Evolutionary conservation across 495 filamentous ascomycete genomes (phyloP), one percentile per base, ranked within the genome.

Genomic region (Aspergillus taichungensis): DNA sequence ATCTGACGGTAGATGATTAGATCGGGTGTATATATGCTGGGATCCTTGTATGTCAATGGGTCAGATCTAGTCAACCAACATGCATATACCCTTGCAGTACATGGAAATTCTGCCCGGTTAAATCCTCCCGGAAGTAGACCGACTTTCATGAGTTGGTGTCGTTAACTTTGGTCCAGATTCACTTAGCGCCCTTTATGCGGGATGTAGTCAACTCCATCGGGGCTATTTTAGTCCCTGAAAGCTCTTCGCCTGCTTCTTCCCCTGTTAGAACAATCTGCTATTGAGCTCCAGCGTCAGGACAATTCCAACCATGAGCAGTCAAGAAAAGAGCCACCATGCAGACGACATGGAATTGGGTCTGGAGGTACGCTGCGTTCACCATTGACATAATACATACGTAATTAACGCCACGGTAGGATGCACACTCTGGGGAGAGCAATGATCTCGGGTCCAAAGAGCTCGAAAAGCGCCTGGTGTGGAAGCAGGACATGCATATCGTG

Each of bases 401-500:
- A 24, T 24, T 24, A 24, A 24, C 18, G 1, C 18, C 8, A 34
- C 35, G 30, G 1, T 13, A 35, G 37, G 30, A 12, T 9, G 14
- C 10, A n/a, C 18, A 33, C 6, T 30, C 11, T 5, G 13, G 29
- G 36, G n/a, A n/a, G 14, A 34, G 30, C 34, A 34, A 30, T 18
- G 49, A 47, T 8, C 14, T 34, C 7, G 45, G 42, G 6, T 43
- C 56, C 8, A 50, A 46, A 5, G 58, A 55, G 10, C 47, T 53
- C 8, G 64, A 67, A 46, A 67, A 53, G 44, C 56, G 57, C 10
- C 51, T 84, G 5, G 43, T 83, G 34, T 68, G 74, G 59, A 82
- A 77, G 51, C 80, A 82, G 44, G 80, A 84, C 59, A 51, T 74
- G 31, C 68, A 70, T 42, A 82, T 84, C 47, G 52, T 84, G 11